A percentile compares a stretch with the other conserved stretches of the same genome.
Conservation (phyloP, 2,329 filamentous ascomycete species). For the Pseudovirgaria hyperparasitica region DNA sequence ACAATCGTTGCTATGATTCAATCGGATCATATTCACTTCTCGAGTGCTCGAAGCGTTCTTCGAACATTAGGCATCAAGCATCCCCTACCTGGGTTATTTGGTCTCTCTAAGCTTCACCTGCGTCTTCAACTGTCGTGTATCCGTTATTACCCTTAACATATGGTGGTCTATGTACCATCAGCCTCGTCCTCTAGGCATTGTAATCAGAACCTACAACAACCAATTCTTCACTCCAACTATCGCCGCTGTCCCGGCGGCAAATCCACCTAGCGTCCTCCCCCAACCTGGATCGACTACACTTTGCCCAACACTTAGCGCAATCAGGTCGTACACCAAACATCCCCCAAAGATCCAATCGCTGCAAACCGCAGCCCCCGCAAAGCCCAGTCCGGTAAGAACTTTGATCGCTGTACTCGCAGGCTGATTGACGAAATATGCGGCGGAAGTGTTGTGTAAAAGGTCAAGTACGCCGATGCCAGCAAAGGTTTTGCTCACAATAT, state of each 20-base stretch:
- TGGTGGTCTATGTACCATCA: conserved; percentile 2
- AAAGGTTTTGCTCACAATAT: conserved; percentile 46
- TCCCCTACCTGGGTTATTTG: too few species aligned
- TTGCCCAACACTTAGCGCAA: conserved; percentile 43
- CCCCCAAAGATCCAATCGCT: conserved; percentile 51
- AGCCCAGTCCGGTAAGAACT: conserved; percentile 40
- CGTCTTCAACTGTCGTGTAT: too few species aligned
- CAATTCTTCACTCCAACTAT: conserved; percentile 42
- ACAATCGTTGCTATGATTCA: too few species aligned
- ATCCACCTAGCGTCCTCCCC: conserved; percentile 38
- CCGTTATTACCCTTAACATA: conserved; percentile 1
- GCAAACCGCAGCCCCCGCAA: conserved; percentile 33
- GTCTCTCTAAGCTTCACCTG: too few species aligned
- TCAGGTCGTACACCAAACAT: conserved; percentile 46
- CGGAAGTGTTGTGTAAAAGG: conserved; percentile 44
- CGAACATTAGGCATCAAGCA: too few species aligned
- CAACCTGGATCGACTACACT: conserved; percentile 30
- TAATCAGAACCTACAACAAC: conserved; percentile 34
- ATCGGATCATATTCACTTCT: too few species aligned
- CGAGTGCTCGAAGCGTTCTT: too few species aligned
- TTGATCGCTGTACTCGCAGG: conserved; percentile 36
- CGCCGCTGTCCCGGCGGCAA: conserved; percentile 38
- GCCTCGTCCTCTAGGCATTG: conserved; percentile 1
- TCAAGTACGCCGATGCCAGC: conserved; percentile 49
- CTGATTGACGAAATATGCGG: conserved; percentile 41